Evolutionary conservation across 345 rosid genomes (phyloP).

Genomic region (Cardamine chenopodiifolia): DNA sequence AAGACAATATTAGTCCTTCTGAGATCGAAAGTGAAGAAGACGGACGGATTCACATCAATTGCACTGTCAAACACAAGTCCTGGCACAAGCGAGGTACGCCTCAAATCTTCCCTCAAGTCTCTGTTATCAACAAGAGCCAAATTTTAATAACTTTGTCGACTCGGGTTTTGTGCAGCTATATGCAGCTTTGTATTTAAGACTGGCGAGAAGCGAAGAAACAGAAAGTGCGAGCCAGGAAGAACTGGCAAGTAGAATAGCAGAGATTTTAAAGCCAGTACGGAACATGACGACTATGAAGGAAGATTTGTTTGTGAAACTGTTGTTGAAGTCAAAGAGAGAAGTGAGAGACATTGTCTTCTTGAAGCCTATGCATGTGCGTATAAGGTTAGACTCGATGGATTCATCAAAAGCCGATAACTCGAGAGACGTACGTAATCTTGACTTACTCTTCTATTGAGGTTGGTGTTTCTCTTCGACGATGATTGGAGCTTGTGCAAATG

Average conservation of each 20-base stretch:
- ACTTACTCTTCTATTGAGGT: slow-evolving; percentile 55
- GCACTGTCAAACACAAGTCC: slow-evolving; percentile 76
- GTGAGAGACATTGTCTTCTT: slow-evolving; percentile 63
- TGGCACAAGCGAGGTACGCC: slow-evolving; percentile 82
- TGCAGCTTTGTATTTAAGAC: slow-evolving; percentile 69
- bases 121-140: neutral
- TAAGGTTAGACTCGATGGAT: slow-evolving; percentile 54
- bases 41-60: slow-evolving; percentile 53
- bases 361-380: slow-evolving; percentile 71
- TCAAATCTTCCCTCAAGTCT: slow-evolving; percentile 9
- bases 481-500: slow-evolving; percentile 3
- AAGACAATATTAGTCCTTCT: slow-evolving; percentile 14
- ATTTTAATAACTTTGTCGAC: slow-evolving; percentile 6
- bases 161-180: slow-evolving; percentile 54
- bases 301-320: slow-evolving; percentile 55
- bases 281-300: slow-evolving; percentile 40
- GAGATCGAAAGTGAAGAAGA: slow-evolving; percentile 51
- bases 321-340: slow-evolving; percentile 60
- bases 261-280: slow-evolving; percentile 47
- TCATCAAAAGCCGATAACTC: slow-evolving; percentile 72
- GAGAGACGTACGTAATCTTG: slow-evolving; percentile 59
- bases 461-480: slow-evolving; percentile 46
- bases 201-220: slow-evolving; percentile 45
- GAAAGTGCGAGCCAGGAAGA: slow-evolving; percentile 50
- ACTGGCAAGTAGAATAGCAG: slow-evolving; percentile 57